These are phyloP conservation scores for Arabidopsis lyrata DNA, from an alignment of 441 rosid species.

Conservation along the genomic window DNA sequence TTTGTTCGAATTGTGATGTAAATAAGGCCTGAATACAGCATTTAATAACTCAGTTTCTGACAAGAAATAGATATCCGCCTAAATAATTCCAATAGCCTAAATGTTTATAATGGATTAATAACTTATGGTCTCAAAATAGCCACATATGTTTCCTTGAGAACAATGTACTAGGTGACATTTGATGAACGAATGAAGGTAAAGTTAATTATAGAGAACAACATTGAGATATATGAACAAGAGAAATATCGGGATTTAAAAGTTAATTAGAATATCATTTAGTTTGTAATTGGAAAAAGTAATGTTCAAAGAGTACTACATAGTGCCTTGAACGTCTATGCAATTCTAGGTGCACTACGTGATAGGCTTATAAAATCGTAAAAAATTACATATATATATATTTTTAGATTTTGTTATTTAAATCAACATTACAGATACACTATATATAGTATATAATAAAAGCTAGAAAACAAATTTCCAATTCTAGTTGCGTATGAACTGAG, in stretches of 20 bases:
- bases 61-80: conserved; percentile 21
- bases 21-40: neutral
- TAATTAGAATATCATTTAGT: too few species aligned
- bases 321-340: neutral
- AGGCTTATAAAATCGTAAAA: neutral
- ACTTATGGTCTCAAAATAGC: neutral
- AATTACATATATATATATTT: neutral
- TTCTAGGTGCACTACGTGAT: neutral
- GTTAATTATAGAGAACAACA: neutral
- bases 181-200: neutral
- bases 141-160: neutral
- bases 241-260: neutral
- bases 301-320: neutral
- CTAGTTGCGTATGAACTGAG: conserved; percentile 30
- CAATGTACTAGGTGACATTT: conserved; percentile 11
- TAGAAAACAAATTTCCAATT: neutral
- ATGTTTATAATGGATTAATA: neutral
- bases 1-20: conserved; percentile 14
- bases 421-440: neutral
- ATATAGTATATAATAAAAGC: neutral
- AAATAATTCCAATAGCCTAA: conserved; percentile 1
- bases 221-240: conserved; percentile 1
- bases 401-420: neutral
- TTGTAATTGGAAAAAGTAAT: too few species aligned
- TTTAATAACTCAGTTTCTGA: conserved; percentile 32